Conservation (phyloP, 2,329 filamentous ascomycete species). For the Cladosporium sphaerospermum region DNA sequence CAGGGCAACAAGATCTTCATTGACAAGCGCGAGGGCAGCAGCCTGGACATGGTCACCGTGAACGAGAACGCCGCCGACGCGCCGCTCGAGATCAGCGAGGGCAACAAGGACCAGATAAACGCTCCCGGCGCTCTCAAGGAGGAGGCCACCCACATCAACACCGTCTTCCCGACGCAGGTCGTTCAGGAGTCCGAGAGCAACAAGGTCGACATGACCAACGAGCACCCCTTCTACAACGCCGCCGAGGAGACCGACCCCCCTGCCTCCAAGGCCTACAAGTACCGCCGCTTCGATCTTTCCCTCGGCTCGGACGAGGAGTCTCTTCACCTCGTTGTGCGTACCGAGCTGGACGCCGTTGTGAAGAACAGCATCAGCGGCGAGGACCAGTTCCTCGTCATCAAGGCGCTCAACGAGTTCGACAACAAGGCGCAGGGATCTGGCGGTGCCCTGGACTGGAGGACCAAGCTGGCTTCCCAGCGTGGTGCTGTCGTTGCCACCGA, state of each 20-base stretch:
- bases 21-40: constrained; percentile 94
- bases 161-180: constrained; percentile 97
- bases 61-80: constrained; percentile 98
- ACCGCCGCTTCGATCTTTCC: constrained; percentile 92
- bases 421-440: constrained; percentile 94
- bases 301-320: constrained; percentile 88
- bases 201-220: constrained; percentile 77
- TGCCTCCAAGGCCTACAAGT: constrained; percentile 96
- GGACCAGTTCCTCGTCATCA: constrained; percentile 85
- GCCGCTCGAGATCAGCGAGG: constrained; percentile 83
- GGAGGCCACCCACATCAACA: constrained; percentile 99
- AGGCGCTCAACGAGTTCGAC: constrained; percentile 98
- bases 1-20: constrained; percentile 97
- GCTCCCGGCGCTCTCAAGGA: constrained; percentile 87
- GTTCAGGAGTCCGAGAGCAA: constrained; percentile 67
- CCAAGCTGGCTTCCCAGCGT: constrained; percentile 87
- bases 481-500: constrained; percentile 97
- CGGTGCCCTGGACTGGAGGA: constrained; percentile 92
- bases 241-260: constrained; percentile 88
- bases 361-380: constrained; percentile 91
- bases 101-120: constrained; percentile 91
- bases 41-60: constrained; percentile 94
- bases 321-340: constrained; percentile 85
- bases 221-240: constrained; percentile 96
- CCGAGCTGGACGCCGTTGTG: constrained; percentile 89